These are phyloP conservation scores for Penicillium taxi DNA, from an alignment of 495 filamentous ascomycete genomes.

Conservation along the genomic window DNA sequence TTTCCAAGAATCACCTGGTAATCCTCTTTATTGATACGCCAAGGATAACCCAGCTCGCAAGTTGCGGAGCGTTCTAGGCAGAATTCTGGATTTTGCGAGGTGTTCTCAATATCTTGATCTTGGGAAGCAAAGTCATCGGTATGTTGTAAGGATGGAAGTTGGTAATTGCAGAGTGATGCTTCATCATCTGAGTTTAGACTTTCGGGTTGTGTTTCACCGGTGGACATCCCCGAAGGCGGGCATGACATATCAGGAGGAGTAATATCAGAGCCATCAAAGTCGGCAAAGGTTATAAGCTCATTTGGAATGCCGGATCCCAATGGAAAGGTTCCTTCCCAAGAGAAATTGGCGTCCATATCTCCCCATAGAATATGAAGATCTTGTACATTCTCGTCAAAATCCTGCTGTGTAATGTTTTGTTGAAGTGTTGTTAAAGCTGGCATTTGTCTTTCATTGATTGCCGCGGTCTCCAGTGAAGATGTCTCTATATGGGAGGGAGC, in stretches of 20 bases:
- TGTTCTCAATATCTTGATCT: constrained; percentile 1
- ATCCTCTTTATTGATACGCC: constrained; percentile 5
- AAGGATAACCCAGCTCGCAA: neutral
- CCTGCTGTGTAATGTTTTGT: neutral
- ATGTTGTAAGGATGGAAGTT: constrained; percentile 1
- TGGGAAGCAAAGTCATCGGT: neutral
- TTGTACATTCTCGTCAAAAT: constrained; percentile 1
- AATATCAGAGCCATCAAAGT: neutral
- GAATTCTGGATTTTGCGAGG: neutral
- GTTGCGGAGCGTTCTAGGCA: neutral
- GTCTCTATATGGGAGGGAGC: neutral
- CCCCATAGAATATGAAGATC: constrained; percentile 5
- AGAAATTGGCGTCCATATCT: constrained; percentile 1
- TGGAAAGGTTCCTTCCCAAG: neutral
- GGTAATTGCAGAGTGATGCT: constrained; percentile 2
- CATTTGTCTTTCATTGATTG: neutral
- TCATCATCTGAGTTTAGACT: constrained; percentile 1
- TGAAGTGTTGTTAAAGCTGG: neutral
- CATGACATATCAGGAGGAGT: neutral
- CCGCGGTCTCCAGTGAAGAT: neutral
- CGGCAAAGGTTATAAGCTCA: neutral
- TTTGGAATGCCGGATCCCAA: neutral
- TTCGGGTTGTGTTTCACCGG: neutral
- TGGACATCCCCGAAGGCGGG: neutral
- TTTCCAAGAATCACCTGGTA: neutral